Evolutionary conservation across 2,329 filamentous ascomycete genomes (phyloP), one percentile per base, ranked within the genome.

Genomic region (Trichothecium sympodiale): DNA sequence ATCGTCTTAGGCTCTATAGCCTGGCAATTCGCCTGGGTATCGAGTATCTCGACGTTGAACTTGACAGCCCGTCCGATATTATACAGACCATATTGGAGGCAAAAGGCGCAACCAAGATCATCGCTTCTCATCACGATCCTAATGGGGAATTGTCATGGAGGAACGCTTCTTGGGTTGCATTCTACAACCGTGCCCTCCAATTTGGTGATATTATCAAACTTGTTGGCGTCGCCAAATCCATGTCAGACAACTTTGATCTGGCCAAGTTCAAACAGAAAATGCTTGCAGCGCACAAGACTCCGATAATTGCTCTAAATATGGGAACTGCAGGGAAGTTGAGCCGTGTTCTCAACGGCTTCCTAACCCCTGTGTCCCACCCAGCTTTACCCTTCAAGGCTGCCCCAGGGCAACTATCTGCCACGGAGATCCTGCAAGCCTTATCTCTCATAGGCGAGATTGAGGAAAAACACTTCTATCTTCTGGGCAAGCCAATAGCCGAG

Each of bases 291-390:
- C 82, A 93, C 51, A 69, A 81, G 36, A 77, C 78, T n/a, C 89
- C 88, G 1, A 63, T 98, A 37, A 95, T 98, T 47, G 86, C 83
- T 2, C 82, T 98, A 54, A 98, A 98, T 60, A 96, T 98, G 89
- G 88, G 89, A 20, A 67, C 76, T 33, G 66, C 74, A 17, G 91
- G 91, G 33, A 91, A 94, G 61, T 71, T 95, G 29, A 94, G 86
- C 51, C 80, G 91, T 25, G 80, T 98, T 31, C 65, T 93, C 39
- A 98, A 98, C 58, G 69, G 74, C 20, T 96, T 96, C 65, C 77
- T 98, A 65, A 96, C 91, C 0, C 91, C 91, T 0, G 91, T 98
- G 12, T 87, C 86, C 3, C 91, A 96, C 55, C 83, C 86, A 2
- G 73, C 72, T 10, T 68, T 96, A n/a, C 87, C 89, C 0, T 86